Percentiles rank a stretch among this genome's conserved stretches.
phyloP scores from a whole-genome alignment of 345 rosid genomes.

The Conringia planisiliqua region DNA sequence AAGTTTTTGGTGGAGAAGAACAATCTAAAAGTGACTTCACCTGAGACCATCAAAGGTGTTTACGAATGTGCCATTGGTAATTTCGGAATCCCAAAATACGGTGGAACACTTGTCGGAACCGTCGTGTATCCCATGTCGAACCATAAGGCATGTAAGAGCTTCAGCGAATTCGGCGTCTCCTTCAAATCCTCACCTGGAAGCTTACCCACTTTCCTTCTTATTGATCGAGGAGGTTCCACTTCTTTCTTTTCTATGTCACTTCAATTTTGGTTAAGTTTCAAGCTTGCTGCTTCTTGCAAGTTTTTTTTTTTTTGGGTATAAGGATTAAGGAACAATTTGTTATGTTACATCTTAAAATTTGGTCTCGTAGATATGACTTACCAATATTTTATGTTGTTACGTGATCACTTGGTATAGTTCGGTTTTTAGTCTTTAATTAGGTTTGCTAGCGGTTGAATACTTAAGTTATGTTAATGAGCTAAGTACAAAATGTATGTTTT shows the following conservation, averaged over 20 bases:
- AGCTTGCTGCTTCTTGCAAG: no score
- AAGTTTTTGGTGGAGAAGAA: conserved; percentile 8
- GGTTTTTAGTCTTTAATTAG: not conserved
- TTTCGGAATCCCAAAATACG: conserved; percentile 5
- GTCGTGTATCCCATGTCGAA: not conserved
- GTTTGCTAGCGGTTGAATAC: not conserved
- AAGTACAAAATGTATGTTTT: not conserved
- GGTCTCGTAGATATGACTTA: no score
- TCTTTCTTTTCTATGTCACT: not conserved
- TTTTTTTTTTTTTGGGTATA: no score
- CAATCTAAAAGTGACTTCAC: not conserved
- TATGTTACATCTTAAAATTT: no score
- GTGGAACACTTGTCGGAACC: conserved; percentile 9
- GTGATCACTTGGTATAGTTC: not conserved
- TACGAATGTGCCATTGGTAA: conserved; percentile 10
- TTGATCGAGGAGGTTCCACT: conserved; percentile 8
- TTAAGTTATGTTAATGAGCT: not conserved
- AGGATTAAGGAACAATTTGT: no score
- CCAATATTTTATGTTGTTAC: not conserved
- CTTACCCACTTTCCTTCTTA: conserved; percentile 5
- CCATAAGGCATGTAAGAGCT: conserved; percentile 7
- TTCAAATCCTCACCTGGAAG: conserved; percentile 5
- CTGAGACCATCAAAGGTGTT: conserved; percentile 2
- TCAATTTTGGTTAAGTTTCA: not conserved
- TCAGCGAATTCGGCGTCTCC: conserved; percentile 1